Evolutionary conservation across 1,139 yeast species (phyloP), one percentile per base, ranked within the genome.

Genomic region (Geotrichum restrictum): DNA sequence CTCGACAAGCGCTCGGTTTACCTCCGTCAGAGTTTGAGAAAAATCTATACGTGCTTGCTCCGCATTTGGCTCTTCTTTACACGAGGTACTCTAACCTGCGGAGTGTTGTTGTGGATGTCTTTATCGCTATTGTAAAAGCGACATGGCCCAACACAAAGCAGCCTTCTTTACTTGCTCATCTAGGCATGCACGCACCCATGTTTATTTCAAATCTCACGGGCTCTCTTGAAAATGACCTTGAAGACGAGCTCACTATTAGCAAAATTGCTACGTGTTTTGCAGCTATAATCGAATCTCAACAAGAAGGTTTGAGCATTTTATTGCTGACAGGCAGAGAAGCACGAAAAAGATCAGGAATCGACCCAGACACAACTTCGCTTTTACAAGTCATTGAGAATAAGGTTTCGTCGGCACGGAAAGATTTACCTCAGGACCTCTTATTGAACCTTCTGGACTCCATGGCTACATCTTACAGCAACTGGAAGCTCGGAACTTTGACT

Each of bases 251-350:
- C 14, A 71, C 85, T 42, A 78, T 84, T 54, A 78, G 81, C 24
- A 73, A 79, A 4, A 71, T 87, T 18, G 51, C 53, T 0, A 31
- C 27, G 7, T 86, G 86, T 62, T 80, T 91, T 56, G 78, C 93
- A n/a, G 77, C 89, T 0, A 83, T 88, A 4, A 77, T 87, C 75
- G 80, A 79, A 58, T 83, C 88, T 7, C 80, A 83, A 54, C 97
- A 93, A 69, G 95, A 89, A 64, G 98, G 98, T 0, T 70, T 91
- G 31, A 78, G 95, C 0, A 85, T 87, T 48, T 73, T 87, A 44
- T 80, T 93, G 57, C 73, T 88, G 42, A 85, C 88, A 48, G 96
- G 95, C 1, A 72, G 79, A 55, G 84, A 83, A 58, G 79, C 71
- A 24, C 66, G 72, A 38, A 74, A 66, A 45, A 57, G 69, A 56